Base-by-base conservation (phyloP, 1,284 basidiomycete species). In the Chalciporus sp. region DNA sequence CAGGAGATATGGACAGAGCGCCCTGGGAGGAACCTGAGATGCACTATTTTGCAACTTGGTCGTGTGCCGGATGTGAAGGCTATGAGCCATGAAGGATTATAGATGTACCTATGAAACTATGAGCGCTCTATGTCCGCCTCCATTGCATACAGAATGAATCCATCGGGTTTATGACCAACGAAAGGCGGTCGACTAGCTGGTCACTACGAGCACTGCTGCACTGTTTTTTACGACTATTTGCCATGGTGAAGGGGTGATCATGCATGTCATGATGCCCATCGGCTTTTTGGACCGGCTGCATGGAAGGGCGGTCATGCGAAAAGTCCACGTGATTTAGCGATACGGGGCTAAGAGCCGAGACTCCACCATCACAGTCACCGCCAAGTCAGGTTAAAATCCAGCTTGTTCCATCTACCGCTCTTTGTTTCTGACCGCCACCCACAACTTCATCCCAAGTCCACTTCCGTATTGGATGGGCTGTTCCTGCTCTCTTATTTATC, bases 381-480 rank as follows among this genome's bases (percentile, higher is more conserved):
- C 12, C 33, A n/a, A 47, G 7, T 8, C n/a, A 17, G 7, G 40
- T 66, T 59, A 61, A 67, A 52, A 49, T 45, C 48, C 39, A 48
- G 19, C 12, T 33, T 27, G n/a, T 58, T n/a, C 47, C 4, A 17
- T 29, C 23, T 40, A 31, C 28, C 31, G 14, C 23, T 12, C 40
- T 45, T 12, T 37, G n/a, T 17, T 7, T 27, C 17, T n/a, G 8
- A 33, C 29, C 20, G 2, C 20, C 28, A 28, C 42, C n/a, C 43
- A 20, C 16, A 31, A 14, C 10, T 23, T 33, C 35, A 37, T 17
- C n/a, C n/a, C 16, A 7, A 37, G 14, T 26, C 5, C 37, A 33
- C 12, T n/a, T 51, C 47, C 28, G 12, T 28, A 8, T 45, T 55
- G 52, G 41, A 64, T 64, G 65, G 65, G 65, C 39, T 68, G 44